Base-by-base conservation (phyloP, 257 asterid species). In the Echium plantagineum region DNA sequence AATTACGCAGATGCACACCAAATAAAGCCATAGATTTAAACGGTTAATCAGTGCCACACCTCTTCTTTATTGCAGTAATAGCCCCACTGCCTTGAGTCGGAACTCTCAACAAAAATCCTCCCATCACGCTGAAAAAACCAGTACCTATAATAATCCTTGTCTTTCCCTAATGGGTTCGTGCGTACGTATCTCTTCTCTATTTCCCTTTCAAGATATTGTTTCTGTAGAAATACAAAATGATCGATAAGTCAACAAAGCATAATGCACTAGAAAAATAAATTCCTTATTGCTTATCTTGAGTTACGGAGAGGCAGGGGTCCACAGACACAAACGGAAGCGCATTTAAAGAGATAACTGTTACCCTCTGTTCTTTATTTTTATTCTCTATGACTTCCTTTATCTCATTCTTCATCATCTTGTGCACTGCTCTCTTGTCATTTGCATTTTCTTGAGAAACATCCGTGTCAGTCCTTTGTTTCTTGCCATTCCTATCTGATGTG, bases 41-140 rank as follows among this genome's bases (percentile, higher is more conserved):
- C n/a, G 63, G 66, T 54, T 24, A 57, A 21, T 69, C 35, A 24
- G 38, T 57, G 62, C 54, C 18, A 55, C 80, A 93, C 98, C 98
- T 89, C 94, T 66, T 89, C 94, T 77, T 74, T 86, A 63, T 85
- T 76, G 74, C 78, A 76, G 69, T 86, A 86, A 74, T 81, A 89
- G 58, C 98, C 97, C 98, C 98, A 93, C 72, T 71, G 77, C 19
- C 61, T 63, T 66, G 73, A 81, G 64, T 93, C 89, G 53, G 89
- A 70, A 70, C 64, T 80, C 82, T 93, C 97, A 61, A 93, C 79
- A 73, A 93, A 93, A 73, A 93, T 68, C 70, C 94, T 79, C 65
- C 87, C 96, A 62, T 84, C 87, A 26, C 84, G 95, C 59, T 82
- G 78, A 66, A 89, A 91, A 81, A 89, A 84, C 98, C 95, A 93